A percentile compares a stretch with the other conserved stretches of the same genome.
Evolutionary conservation across 768 basidiomycete genomes (phyloP).

Genomic region (Crassisporium funariophilum): DNA sequence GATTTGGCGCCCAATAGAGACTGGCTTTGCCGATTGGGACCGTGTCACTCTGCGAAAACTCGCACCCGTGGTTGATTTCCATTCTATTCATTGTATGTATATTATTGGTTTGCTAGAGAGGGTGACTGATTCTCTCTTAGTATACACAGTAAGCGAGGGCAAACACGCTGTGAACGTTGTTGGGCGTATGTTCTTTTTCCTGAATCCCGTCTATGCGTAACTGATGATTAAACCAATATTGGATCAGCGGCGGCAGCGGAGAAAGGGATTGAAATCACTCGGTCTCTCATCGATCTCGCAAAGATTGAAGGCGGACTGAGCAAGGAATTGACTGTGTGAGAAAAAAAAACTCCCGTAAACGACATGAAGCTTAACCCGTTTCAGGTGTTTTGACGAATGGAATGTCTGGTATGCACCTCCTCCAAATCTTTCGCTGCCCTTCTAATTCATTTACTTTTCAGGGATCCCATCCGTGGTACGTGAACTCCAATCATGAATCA

Average conservation of each 20-base stretch:
- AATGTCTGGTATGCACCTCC: conserved; percentile 46
- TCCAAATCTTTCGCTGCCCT: background rate
- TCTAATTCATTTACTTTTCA: conserved; percentile 6
- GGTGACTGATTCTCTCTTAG: conserved; percentile 21
- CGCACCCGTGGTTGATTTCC: conserved; percentile 51
- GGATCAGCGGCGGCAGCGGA: conserved; percentile 49
- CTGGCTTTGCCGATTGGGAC: conserved; percentile 46
- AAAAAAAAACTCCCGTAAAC: conserved; percentile 7
- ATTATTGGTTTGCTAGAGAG: background rate
- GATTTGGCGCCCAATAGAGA: conserved; percentile 28
- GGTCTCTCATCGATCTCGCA: conserved; percentile 53
- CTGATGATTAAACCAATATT: background rate
- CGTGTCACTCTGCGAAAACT: conserved; percentile 41
- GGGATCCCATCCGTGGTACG: conserved; percentile 47
- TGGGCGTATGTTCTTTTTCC: conserved; percentile 38
- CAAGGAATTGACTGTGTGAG: conserved; percentile 43
- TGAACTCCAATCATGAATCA: background rate
- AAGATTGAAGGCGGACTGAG: conserved; percentile 40
- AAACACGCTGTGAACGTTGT: conserved; percentile 56
- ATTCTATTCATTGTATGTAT: conserved; percentile 44
- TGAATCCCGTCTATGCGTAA: background rate
- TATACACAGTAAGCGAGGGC: conserved; percentile 43
- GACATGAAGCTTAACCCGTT: background rate
- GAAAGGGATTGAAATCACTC: conserved; percentile 52
- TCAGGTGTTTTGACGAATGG: conserved; percentile 57